Percentiles rank a stretch among this genome's conserved stretches.
These are phyloP conservation scores for Calamus simplicifolius DNA, from an alignment of 176 grass and related monocot genomes.

Conservation along the genomic window DNA sequence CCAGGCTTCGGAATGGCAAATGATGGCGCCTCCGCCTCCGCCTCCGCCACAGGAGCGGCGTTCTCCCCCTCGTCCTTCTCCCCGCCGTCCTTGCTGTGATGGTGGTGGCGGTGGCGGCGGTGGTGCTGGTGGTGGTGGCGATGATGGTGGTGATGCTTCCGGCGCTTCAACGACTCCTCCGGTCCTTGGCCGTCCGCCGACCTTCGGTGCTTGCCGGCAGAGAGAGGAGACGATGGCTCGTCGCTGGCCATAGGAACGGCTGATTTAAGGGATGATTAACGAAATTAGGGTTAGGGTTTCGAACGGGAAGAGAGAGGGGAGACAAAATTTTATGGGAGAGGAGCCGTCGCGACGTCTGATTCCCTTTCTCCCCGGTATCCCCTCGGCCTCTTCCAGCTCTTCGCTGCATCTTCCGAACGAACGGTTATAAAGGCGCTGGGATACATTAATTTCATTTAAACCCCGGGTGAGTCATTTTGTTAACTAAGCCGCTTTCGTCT, in stretches of 20 bases:
- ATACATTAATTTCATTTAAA: too few species aligned
- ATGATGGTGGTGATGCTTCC: conserved; percentile 39
- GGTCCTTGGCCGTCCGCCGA: conserved; percentile 24
- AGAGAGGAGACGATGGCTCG: conserved; percentile 30
- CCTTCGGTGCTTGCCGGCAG: conserved; percentile 41
- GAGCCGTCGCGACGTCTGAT: too few species aligned
- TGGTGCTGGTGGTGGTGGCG: conserved; percentile 17
- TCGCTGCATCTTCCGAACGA: too few species aligned
- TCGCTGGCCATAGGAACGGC: conserved; percentile 30
- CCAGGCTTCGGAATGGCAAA: conserved; percentile 8
- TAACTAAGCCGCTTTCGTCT: too few species aligned
- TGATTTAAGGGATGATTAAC: background rate
- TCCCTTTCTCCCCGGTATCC: too few species aligned
- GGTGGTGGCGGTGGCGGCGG: conserved; percentile 15
- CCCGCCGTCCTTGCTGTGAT: conserved; percentile 12
- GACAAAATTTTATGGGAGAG: background rate
- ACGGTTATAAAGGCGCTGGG: too few species aligned
- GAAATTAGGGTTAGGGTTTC: conserved; percentile 30
- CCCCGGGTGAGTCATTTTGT: too few species aligned
- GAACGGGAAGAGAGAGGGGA: background rate
- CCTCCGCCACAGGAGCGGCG: background rate
- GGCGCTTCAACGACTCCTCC: conserved; percentile 53
- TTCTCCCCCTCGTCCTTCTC: conserved; percentile 1
- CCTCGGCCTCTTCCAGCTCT: too few species aligned
- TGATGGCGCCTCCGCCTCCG: background rate